Evolutionary conservation across 164 flowering plant genomes (phyloP), one percentile per base, ranked within the genome.

Genomic region (Houttuynia cordata): DNA sequence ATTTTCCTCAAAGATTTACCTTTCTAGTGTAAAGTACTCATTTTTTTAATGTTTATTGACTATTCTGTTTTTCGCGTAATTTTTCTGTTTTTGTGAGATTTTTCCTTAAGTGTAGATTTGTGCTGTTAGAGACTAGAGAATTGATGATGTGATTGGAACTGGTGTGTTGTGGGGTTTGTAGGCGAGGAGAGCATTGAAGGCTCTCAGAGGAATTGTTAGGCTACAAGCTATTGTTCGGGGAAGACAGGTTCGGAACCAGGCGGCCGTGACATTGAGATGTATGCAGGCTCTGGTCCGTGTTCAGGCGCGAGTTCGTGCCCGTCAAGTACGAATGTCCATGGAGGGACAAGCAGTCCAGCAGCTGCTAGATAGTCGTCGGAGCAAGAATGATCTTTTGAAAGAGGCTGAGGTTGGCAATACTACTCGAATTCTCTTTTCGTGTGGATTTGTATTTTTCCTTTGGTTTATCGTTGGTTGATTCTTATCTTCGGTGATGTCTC

Each of bases 221-320:
- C 82, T 88, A 61, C 96, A 88, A 71, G 92, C 96, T 19, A 73
- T 88, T 18, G 89, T 86, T 51, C 76, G 96, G 8, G 96, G 96
- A 15, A 71, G 96, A 49, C 85, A 80, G 56, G 96, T 88, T 66
- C 80, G 96, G 72, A 88, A 88, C 71, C 96, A 88, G 64, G 96
- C 96, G 8, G 92, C 96, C 51, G 88, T 88, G 68, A 88, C 96
- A 21, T 70, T 88, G 30, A 78, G 86, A 66, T 88, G 96, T 71
- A 88, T 88, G 96, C 96, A 88, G 67, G 96, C 96, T 24, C 85
- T 86, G 15, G 96, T 88, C 65, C 82, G 96, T 42, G 92, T 88
- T 56, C 96, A 88, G 66, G 96, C 96, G 17, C 77, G 92, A 9
- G 84, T 88, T 7, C 72, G 99, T 68, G 97, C 97, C 22, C 87